Conservation (phyloP, 345 rosid species). For the Dimocarpus longan region DNA sequence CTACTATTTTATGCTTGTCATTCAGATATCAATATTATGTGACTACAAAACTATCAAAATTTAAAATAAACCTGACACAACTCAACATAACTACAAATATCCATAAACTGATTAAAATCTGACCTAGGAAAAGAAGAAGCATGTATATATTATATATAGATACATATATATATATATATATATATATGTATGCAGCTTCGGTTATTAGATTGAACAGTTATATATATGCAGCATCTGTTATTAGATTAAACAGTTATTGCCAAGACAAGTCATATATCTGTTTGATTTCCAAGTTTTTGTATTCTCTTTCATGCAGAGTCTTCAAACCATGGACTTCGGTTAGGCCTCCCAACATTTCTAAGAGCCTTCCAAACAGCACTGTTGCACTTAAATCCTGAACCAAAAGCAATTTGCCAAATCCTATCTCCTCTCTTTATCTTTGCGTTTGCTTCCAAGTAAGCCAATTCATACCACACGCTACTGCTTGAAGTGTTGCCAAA, state of each 20-base stretch:
- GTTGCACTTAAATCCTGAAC: constrained; percentile 75
- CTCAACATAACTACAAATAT: too few relatives aligned
- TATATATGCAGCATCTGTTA: background rate
- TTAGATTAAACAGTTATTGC: background rate
- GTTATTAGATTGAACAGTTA: background rate
- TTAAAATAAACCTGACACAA: too few relatives aligned
- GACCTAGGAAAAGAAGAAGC: background rate
- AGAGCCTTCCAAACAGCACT: constrained; percentile 74
- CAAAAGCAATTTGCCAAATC: constrained; percentile 66
- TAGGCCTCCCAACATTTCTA: constrained; percentile 34
- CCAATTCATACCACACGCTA: constrained; percentile 73
- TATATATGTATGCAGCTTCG: background rate
- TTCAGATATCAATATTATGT: too few relatives aligned
- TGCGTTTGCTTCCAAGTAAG: constrained; percentile 57
- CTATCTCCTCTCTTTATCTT: constrained; percentile 54
- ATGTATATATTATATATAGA: background rate
- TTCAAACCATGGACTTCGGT: constrained; percentile 54
- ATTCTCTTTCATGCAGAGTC: constrained; percentile 1
- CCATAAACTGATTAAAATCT: background rate
- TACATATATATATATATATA: background rate
- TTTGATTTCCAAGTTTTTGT: background rate
- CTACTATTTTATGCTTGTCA: too few relatives aligned
- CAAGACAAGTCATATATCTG: background rate
- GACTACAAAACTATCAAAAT: too few relatives aligned
- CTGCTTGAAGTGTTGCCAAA: constrained; percentile 83